These are phyloP conservation scores for Tripterygium wilfordii DNA, from an alignment of 177 flowering plant genomes.

Conservation along the genomic window DNA sequence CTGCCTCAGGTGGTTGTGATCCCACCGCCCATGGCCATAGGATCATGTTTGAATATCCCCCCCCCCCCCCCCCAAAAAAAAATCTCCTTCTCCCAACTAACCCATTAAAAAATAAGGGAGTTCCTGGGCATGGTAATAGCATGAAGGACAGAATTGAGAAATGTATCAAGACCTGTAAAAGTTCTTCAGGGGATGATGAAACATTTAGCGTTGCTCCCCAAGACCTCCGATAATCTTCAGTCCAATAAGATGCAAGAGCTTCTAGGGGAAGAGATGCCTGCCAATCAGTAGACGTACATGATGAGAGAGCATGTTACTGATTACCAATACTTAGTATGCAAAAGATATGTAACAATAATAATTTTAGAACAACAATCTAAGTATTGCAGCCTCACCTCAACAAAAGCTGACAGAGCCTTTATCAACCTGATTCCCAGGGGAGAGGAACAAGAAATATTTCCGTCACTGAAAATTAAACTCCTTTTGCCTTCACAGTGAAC, in stretches of 20 bases:
- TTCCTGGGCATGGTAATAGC: too few relatives aligned
- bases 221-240: slow-evolving; percentile 43
- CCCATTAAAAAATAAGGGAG: too few relatives aligned
- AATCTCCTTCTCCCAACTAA: too few relatives aligned
- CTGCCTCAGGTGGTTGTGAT: too few relatives aligned
- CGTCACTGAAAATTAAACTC: slow-evolving; percentile 13
- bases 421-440: slow-evolving; percentile 59
- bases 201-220: slow-evolving; percentile 67
- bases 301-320: too few relatives aligned
- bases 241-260: slow-evolving; percentile 73
- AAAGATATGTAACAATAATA: too few relatives aligned
- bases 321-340: background rate
- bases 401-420: slow-evolving; percentile 49
- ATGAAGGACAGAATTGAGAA: too few relatives aligned
- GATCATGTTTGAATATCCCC: too few relatives aligned
- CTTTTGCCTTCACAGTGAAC: slow-evolving; percentile 36
- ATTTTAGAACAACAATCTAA: too few relatives aligned
- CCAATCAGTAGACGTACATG: slow-evolving; percentile 1
- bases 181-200: slow-evolving; percentile 56
- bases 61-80: too few relatives aligned
- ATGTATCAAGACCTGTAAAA: slow-evolving; percentile 96
- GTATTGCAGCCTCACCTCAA: slow-evolving; percentile 55
- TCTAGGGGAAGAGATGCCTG: slow-evolving; percentile 70
- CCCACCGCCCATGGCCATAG: too few relatives aligned
- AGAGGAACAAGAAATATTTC: slow-evolving; percentile 20